Evolutionary conservation across 2,329 filamentous ascomycete genomes (phyloP).

Genomic region (Emergomyces pasteurianus): DNA sequence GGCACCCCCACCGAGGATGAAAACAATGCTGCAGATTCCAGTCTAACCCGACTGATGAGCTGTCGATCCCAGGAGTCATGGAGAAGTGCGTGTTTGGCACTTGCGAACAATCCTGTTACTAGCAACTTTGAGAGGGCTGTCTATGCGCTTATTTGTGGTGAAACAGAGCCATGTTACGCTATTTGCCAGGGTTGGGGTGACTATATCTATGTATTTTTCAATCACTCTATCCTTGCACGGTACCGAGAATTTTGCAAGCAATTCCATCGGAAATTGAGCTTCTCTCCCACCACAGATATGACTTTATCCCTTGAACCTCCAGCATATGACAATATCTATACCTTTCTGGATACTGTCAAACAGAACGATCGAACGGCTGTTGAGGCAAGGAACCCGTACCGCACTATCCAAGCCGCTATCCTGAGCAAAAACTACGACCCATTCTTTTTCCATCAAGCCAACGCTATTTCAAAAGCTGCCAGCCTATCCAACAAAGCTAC

Average conservation of each 20-base stretch:
- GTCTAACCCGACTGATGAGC: conserved; percentile 32
- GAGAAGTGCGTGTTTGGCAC: conserved; percentile 27
- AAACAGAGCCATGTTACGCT: conserved; percentile 62
- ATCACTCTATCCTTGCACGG: conserved; percentile 66
- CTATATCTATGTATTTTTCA: conserved; percentile 75
- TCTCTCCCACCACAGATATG: conserved; percentile 42
- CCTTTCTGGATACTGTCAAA: conserved; percentile 26
- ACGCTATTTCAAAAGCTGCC: conserved; percentile 27
- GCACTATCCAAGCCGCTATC: conserved; percentile 33
- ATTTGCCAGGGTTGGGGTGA: conserved; percentile 77
- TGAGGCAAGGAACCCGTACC: conserved; percentile 33
- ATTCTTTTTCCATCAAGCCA: conserved; percentile 31
- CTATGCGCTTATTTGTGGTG: conserved; percentile 80
- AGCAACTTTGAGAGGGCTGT: conserved; percentile 78
- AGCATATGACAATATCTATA: conserved; percentile 25
- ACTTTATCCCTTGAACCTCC: conserved; percentile 46
- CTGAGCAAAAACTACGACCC: conserved; percentile 30
- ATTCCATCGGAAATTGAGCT: conserved; percentile 36
- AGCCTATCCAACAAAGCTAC: conserved; percentile 17
- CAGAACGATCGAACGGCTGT: conserved; percentile 24
- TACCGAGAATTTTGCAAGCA: conserved; percentile 56
- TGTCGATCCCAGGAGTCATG: conserved; percentile 27
- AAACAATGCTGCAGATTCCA: conserved; percentile 22
- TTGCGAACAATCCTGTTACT: conserved; percentile 50
- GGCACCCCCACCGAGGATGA: conserved; percentile 28